Conservation (phyloP, 2,329 filamentous ascomycete genomes). For the Penicillium sp. region DNA sequence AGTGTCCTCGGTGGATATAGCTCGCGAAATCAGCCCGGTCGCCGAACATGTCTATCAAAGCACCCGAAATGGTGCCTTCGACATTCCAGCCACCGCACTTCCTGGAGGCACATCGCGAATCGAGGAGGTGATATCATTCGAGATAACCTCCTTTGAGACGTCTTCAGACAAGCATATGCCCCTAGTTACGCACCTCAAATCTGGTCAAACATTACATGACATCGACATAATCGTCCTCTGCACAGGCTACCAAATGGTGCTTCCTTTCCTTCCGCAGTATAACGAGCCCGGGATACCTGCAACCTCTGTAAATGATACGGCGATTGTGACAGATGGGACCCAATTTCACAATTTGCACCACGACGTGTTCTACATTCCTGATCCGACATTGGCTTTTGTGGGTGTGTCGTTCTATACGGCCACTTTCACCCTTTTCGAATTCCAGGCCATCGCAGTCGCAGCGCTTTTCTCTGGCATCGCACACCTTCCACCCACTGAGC, state of each 20-base stretch:
- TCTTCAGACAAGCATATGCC: constrained; percentile 43
- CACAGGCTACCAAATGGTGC: constrained; percentile 67
- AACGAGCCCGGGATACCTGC: constrained; percentile 47
- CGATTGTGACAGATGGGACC: constrained; percentile 63
- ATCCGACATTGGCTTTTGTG: constrained; percentile 63
- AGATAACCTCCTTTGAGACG: constrained; percentile 16
- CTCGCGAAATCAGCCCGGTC: constrained; percentile 49
- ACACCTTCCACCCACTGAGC: constrained; percentile 45
- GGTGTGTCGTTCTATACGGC: constrained; percentile 65
- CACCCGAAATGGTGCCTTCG: constrained; percentile 60
- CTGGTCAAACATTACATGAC: constrained; percentile 52
- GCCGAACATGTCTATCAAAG: constrained; percentile 54
- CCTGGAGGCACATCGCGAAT: constrained; percentile 56
- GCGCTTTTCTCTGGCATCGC: constrained; percentile 56
- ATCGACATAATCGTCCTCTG: constrained; percentile 64
- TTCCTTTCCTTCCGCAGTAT: constrained; percentile 60
- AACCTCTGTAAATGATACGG: constrained; percentile 50
- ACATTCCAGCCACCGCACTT: constrained; percentile 55
- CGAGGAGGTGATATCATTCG: constrained; percentile 52
- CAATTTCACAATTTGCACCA: constrained; percentile 67
- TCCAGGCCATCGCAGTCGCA: constrained; percentile 63
- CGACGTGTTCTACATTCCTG: constrained; percentile 69
- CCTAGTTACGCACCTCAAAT: constrained; percentile 52
- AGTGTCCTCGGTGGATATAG: constrained; percentile 56
- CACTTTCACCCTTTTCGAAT: constrained; percentile 69